Base-by-base conservation (phyloP, 2,329 filamentous ascomycete genomes). In the Ophiostoma australiae region DNA sequence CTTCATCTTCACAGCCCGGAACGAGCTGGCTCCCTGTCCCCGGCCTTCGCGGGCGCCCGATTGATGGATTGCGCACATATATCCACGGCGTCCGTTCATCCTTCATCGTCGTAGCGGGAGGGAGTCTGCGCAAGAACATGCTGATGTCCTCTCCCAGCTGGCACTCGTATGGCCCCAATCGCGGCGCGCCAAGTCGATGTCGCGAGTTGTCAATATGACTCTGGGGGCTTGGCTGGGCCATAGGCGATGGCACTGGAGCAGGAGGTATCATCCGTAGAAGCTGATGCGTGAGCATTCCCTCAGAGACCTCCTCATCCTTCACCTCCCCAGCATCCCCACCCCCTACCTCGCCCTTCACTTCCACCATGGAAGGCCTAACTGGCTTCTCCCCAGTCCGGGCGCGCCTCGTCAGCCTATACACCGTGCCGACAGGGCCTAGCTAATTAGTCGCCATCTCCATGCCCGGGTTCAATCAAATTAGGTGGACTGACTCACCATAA, bases 31-130 rank as follows among this genome's bases (percentile, higher is more conserved):
- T 81, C 48, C 78, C 73, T 5, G 78, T 77, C 37, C 76, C 75
- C 8, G 71, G 73, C 71, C 63, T 66, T 5, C 63, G 33, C 35
- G 33, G 66, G 11, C 66, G 66, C 6, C 5, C 79, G 78, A 3
- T 77, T 76, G 72, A 81, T 82, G 90, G 90, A 77, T 92, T 92
- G 69, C 84, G 85, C 61, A 91, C 86, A 81, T 86, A 93, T 67
- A 97, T 92, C 90, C 91, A 95, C 0, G 85, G 85, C 2, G 84
- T 82, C 0, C 80, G 75, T 0, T 76, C 76, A 0, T 78, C 79
- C 3, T 80, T 77, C 2, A 82, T 78, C 0, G 89, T 91, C 1
- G 85, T 89, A 3, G 85, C 84, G 0, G 92, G 91, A 0, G 90
- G 90, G 0, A 94, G 82, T 10, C 92, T 87, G 10, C 80, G 72